Evolutionary conservation across 2,329 filamentous ascomycete genomes (phyloP).

Genomic region (Arthrobotrys pseudoclavata): DNA sequence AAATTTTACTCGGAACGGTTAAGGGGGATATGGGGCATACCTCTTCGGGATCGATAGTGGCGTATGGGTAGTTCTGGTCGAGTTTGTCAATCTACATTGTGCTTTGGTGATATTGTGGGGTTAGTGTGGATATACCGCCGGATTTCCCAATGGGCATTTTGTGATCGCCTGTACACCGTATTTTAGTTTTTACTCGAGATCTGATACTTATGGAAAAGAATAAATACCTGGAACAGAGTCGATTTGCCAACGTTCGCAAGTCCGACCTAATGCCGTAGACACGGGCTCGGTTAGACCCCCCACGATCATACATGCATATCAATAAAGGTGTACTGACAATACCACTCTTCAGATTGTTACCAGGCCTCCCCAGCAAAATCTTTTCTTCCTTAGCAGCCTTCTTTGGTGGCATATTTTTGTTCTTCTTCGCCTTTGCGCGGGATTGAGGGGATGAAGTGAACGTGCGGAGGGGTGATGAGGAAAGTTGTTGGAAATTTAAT

Average conservation of each 20-base stretch:
- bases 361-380: constrained; percentile 92
- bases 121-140: constrained; percentile 77
- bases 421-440: constrained; percentile 71
- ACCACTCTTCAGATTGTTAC: constrained; percentile 98
- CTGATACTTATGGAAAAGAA: background rate
- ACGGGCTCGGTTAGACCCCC: constrained; percentile 30
- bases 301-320: background rate
- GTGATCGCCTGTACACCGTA: constrained; percentile 77
- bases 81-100: constrained; percentile 16
- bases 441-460: constrained; percentile 62
- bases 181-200: constrained; percentile 11
- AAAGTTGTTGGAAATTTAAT: constrained; percentile 55
- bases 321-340: constrained; percentile 78
- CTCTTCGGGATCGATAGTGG: constrained; percentile 98
- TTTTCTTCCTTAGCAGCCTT: constrained; percentile 93
- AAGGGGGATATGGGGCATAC: constrained; percentile 19
- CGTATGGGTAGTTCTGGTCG: constrained; percentile 92
- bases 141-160: constrained; percentile 96
- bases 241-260: constrained; percentile 99
- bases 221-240: constrained; percentile 84
- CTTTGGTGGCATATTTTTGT: constrained; percentile 85
- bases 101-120: constrained; percentile 64
- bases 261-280: constrained; percentile 77
- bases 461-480: constrained; percentile 41
- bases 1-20: background rate